A percentile compares a stretch with the other conserved stretches of the same genome.
Conservation (phyloP, 306 rosid genomes). For the Elaeagnus macrophylla region DNA sequence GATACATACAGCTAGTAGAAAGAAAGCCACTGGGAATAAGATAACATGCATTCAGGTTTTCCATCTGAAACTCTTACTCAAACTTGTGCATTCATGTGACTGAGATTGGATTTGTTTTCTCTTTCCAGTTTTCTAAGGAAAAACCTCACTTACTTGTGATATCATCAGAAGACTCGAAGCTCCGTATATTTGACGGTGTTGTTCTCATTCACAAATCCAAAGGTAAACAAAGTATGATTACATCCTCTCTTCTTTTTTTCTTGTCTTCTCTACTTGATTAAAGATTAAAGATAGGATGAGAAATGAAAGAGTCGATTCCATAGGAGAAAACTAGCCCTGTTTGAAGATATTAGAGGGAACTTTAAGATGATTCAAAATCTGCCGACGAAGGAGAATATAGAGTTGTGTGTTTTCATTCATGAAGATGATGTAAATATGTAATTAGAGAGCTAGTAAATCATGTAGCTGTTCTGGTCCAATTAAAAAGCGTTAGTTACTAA, state of each 20-base stretch:
- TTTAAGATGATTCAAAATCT: neutral
- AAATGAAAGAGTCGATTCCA: too few relatives aligned
- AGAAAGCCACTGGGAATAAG: constrained; percentile 52
- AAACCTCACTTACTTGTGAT: constrained; percentile 49
- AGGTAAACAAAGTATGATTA: constrained; percentile 35
- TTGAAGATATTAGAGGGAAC: too few relatives aligned
- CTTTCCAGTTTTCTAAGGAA: constrained; percentile 58
- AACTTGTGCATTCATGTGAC: too few relatives aligned
- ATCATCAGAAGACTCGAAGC: constrained; percentile 77
- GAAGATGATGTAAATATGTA: too few relatives aligned
- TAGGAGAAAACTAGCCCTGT: neutral
- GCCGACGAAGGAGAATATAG: neutral
- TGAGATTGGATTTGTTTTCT: constrained; percentile 13
- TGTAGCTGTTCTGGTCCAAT: too few relatives aligned
- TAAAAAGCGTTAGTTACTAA: neutral
- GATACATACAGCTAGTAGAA: constrained; percentile 41
- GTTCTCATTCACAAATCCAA: constrained; percentile 48
- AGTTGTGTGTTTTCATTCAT: neutral
- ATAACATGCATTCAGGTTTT: constrained; percentile 88
- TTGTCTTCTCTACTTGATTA: neutral
- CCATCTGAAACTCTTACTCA: constrained; percentile 11
- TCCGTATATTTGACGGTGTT: constrained; percentile 58
- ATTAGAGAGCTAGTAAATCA: too few relatives aligned
- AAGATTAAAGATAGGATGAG: too few relatives aligned
- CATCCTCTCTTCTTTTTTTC: neutral